Conservation (phyloP, 179 eudicot genomes). For the Camellia oleifera region DNA sequence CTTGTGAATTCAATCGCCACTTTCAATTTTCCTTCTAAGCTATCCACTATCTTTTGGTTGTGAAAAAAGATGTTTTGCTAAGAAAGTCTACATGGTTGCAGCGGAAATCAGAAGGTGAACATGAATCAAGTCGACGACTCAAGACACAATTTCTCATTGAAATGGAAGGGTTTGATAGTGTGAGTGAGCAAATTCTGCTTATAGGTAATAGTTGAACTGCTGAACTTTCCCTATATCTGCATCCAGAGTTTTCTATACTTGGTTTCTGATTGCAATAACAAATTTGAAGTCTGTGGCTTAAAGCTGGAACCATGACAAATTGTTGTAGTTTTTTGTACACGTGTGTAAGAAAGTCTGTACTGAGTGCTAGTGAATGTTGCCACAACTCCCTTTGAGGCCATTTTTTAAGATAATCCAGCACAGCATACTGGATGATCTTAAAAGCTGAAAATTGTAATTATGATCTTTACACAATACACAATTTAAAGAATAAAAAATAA, state of each 20-base stretch:
- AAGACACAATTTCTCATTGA: constrained; percentile 99
- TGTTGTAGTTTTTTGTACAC: constrained; percentile 5
- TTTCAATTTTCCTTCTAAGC: not conserved
- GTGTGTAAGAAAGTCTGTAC: not conserved
- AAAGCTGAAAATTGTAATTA: not conserved
- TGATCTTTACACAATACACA: not conserved
- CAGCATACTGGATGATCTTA: not conserved
- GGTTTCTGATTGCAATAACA: not conserved
- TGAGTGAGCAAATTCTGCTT: constrained; percentile 83
- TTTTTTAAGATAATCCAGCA: not conserved
- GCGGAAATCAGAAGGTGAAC: constrained; percentile 99
- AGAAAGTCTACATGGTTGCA: constrained; percentile 35
- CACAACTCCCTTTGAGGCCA: not conserved
- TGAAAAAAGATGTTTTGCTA: constrained; percentile 8
- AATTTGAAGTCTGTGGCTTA: constrained; percentile 1
- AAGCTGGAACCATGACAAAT: not conserved
- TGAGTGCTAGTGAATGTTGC: constrained; percentile 2
- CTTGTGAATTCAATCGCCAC: not conserved
- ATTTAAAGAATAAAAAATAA: too few relatives aligned
- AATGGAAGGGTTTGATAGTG: constrained; percentile 98
- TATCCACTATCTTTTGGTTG: not conserved
- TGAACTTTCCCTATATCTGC: not conserved
- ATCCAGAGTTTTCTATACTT: not conserved
- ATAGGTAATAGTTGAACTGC: constrained; percentile 55
- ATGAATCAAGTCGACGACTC: constrained; percentile 93